Evolutionary conservation across 2,329 filamentous ascomycete species (phyloP).

Genomic region (Gaeumannomyces tritici): DNA sequence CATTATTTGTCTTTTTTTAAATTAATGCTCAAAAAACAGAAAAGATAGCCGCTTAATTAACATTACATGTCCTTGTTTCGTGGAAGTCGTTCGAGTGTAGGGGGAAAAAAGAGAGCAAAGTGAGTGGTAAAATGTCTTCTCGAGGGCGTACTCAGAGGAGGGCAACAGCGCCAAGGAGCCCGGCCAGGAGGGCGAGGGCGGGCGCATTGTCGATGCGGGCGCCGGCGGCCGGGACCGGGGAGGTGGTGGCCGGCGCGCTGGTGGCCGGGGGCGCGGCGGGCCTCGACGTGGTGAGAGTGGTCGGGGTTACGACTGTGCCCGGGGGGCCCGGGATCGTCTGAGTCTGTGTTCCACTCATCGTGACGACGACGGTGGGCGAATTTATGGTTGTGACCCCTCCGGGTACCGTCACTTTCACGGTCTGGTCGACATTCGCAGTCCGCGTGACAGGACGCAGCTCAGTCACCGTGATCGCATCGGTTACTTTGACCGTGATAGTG

Average conservation of each 20-base stretch:
- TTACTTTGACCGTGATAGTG: conserved; percentile 28
- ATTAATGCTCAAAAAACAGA: no score
- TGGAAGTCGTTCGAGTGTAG: neutral
- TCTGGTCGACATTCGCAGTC: conserved; percentile 27
- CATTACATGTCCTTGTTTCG: no score
- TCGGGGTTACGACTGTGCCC: conserved; percentile 19
- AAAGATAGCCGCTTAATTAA: no score
- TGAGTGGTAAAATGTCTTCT: neutral
- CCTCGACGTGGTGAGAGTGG: conserved; percentile 13
- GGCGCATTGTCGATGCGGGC: conserved; percentile 20
- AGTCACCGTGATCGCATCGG: conserved; percentile 25
- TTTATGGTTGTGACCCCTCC: conserved; percentile 22
- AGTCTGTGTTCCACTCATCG: conserved; percentile 22
- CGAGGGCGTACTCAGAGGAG: conserved; percentile 19
- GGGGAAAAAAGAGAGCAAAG: neutral
- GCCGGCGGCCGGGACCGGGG: conserved; percentile 16
- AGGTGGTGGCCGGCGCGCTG: conserved; percentile 8
- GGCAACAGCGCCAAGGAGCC: conserved; percentile 25
- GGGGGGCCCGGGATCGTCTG: conserved; percentile 14
- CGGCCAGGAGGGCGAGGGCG: conserved; percentile 25
- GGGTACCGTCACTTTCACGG: conserved; percentile 26
- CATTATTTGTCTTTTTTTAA: no score
- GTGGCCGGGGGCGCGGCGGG: conserved; percentile 5
- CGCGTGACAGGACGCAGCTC: conserved; percentile 30
- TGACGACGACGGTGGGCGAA: conserved; percentile 20